These are phyloP conservation scores for Macrophomina phaseolina DNA, from an alignment of 2,329 filamentous ascomycete genomes.

Conservation along the genomic window DNA sequence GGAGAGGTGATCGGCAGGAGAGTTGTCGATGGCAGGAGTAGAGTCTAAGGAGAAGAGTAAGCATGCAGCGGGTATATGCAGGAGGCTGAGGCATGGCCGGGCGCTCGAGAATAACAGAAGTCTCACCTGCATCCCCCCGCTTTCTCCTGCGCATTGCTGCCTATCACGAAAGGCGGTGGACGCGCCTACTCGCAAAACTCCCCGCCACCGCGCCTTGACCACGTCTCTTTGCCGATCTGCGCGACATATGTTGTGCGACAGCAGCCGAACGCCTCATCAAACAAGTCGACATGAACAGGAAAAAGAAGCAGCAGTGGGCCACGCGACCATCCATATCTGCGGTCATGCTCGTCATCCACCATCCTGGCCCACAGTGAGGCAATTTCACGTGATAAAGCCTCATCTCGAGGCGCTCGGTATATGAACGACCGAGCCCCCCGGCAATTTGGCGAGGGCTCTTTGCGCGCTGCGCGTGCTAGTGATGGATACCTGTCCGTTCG, in stretches of 20 bases:
- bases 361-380: slow-evolving; percentile 20
- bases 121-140: too few relatives aligned
- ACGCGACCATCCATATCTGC: slow-evolving; percentile 5
- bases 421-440: not conserved
- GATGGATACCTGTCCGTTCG: too few relatives aligned
- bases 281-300: not conserved
- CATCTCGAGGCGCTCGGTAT: not conserved
- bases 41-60: too few relatives aligned
- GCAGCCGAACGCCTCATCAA: not conserved
- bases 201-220: not conserved
- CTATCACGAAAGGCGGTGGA: slow-evolving; percentile 13
- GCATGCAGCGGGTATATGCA: too few relatives aligned
- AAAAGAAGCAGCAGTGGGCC: not conserved
- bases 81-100: too few relatives aligned
- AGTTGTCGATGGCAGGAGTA: too few relatives aligned
- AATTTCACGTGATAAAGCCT: slow-evolving; percentile 15
- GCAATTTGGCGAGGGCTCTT: not conserved
- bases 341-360: not conserved
- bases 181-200: not conserved
- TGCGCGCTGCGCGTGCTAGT: not conserved
- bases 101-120: too few relatives aligned
- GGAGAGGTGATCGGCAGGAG: too few relatives aligned
- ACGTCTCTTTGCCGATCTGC: not conserved
- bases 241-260: not conserved
- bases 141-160: not conserved